Evolutionary conservation across 805 yeast species (phyloP), one percentile per base, ranked within the genome.

Genomic region (Yarrowia osloensis): DNA sequence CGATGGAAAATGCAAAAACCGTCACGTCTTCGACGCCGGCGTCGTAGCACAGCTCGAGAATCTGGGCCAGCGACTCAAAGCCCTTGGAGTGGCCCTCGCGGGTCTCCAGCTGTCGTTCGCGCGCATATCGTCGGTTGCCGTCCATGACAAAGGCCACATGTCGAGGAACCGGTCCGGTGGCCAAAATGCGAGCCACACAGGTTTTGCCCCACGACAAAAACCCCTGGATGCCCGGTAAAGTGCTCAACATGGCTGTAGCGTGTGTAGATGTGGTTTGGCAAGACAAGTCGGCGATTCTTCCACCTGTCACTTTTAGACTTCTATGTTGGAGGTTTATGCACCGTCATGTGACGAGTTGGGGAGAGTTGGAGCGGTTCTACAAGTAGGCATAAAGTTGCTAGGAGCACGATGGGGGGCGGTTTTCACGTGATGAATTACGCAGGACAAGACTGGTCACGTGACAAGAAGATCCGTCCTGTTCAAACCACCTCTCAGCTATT

Each of bases 101-200:
- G 37, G 89, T 77, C 70, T 89, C 91, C 42, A 93, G 81, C 62
- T 86, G 83, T 65, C 83, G 81, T 66, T 81, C 80, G 68, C 84
- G 85, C 1, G 98, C 98, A 77, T 81, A 95, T 66, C 98, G 82
- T 70, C 99, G 83, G 78, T 95, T 95, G 9, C 99, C 99, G 77
- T 95, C 99, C 98, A 95, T 95, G 67, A 96, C 90, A 73, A 95
- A 86, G 0, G 96, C 99, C 47, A 95, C 83, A 77, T 95, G 99
- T 67, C 83, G 82, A 1, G 99, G 99, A 2, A 90, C 85, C 1
- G 90, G 90, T 0, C 96, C 96, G 1, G 96, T 85, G 63, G 81
- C 77, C 72, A 81, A 24, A 68, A 81, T 42, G 70, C 77, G 52
- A 79, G 82, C 69, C 79, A 71, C 65, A 67, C 72, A 63, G 44